Base-by-base conservation (phyloP, 805 yeast genomes). In the Tetrapisispora iriomotensis region DNA sequence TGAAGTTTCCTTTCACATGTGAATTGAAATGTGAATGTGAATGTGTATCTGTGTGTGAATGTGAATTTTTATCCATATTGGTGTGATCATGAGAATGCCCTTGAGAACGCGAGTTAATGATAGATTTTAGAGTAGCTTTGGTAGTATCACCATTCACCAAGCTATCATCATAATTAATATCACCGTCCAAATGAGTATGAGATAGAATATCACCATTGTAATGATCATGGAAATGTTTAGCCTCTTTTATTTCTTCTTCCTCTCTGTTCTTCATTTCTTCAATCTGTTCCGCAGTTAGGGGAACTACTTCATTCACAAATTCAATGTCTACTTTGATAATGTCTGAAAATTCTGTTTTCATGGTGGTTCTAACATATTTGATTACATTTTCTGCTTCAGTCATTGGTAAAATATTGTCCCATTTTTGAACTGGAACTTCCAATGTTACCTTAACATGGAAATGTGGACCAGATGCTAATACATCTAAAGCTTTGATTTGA, bases 401-500 rank as follows among this genome's bases (percentile, higher is more conserved):
- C 18, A 67, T 55, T 12, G 56, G 64, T 36, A 68, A 47, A 4
- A 64, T 64, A 41, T 68, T 67, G 20, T 60, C 71, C 71, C 71
- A 67, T 54, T 62, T 64, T 46, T 67, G 73, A 20, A 51, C 22
- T n/a, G 73, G 74, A 8, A 61, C 68, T 44, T 60, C 62, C 18
- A 69, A 42, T 1, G 51, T 38, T 14, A 61, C 34, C 35, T 54
- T 61, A 4, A 64, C 64, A 36, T 67, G 65, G 3, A 61, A 61
- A 44, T 75, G 73, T 37, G 83, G 81, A 4, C 84, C 84, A 2
- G 79, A 70, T 0, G 75, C 61, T 48, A 77, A 54, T 3, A 77
- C 65, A 2, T 73, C 60, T 33, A 78, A 52, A 27, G 68, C 65
- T 12, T 60, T 58, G 18, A 77, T 41, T 5, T 38, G 42, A 34